Evolutionary conservation across 1,139 yeast species (phyloP), one percentile per base, ranked within the genome.

Genomic region (Yamadazyma jaroonii): DNA sequence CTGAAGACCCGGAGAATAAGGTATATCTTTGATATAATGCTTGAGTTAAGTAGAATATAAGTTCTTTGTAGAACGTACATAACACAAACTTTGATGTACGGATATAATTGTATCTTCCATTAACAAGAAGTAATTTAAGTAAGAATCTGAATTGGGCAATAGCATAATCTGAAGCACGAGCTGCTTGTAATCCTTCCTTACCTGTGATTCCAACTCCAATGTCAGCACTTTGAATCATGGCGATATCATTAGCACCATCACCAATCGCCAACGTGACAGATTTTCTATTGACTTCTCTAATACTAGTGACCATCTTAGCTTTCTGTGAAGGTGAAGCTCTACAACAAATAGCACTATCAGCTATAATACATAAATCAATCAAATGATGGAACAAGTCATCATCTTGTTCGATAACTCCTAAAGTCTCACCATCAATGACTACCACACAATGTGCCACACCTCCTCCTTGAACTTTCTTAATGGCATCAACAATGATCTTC

Each of bases 191-290:
- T 2, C 98, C 98, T 64, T 92, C 98, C 50, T 84, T 85, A 34
- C 98, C 98, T 1, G 97, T 90, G 38, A 92, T 92, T 29, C 98
- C 98, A 44, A 92, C 81, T 15, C 99, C 99, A 40, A 92, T 90
- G 61, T 92, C 97, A 0, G 98, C 99, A 54, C 95, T 85, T 64
- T 92, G 97, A 46, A 92, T 92, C 99, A 92, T 92, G 2, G 98
- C 97, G 58, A 92, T 89, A 60, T 92, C 99, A 56, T 92, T 92
- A 1, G 99, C 98, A 50, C 99, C 99, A 64, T 92, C 99, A n/a
- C 98, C 99, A 55, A 94, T 87, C 0, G 98, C 98, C 43, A 94
- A 70, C 0, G 97, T 88, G 6, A 92, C 96, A 22, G 86, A 71
- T 7, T 67, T 64, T 37, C 72, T 79, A 47, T 83, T 76, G 44